These are phyloP conservation scores for Candida argentea DNA, from an alignment of 805 yeast species.

Conservation along the genomic window DNA sequence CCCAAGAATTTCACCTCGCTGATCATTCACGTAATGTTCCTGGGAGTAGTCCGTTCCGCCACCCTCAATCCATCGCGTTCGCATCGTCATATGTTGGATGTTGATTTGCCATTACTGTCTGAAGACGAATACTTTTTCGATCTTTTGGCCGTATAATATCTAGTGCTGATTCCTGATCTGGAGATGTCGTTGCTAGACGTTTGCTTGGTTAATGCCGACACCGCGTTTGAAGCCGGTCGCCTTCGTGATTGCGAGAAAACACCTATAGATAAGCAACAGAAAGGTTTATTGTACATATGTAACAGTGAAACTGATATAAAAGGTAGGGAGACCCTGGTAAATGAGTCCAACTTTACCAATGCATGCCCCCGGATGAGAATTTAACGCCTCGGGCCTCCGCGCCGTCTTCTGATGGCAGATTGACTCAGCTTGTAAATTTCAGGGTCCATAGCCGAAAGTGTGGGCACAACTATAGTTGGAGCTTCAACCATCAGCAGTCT, in stretches of 20 bases:
- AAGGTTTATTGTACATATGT: no score
- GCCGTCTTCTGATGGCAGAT: no score
- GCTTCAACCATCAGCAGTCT: not conserved
- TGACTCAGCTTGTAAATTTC: conserved; percentile 13
- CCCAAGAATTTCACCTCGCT: conserved; percentile 21
- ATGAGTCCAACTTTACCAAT: no score
- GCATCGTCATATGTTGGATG: conserved; percentile 29
- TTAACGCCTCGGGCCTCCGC: no score
- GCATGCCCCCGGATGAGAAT: no score
- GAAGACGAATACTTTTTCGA: conserved; percentile 37
- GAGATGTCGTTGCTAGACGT: conserved; percentile 42
- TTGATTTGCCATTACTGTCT: conserved; percentile 31
- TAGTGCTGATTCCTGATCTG: conserved; percentile 37
- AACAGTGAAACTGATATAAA: no score
- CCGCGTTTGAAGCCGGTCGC: conserved; percentile 42
- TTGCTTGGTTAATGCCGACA: conserved; percentile 46
- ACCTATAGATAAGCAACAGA: no score
- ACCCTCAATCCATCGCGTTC: conserved; percentile 7
- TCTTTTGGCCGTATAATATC: conserved; percentile 39
- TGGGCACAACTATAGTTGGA: conserved; percentile 8
- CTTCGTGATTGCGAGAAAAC: conserved; percentile 50
- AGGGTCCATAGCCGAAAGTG: conserved; percentile 17
- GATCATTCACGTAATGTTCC: conserved; percentile 7
- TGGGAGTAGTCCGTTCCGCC: conserved; percentile 3
- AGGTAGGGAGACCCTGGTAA: no score